Base-by-base conservation (phyloP, 768 basidiomycete genomes). In the Filobasidium wieringae region DNA sequence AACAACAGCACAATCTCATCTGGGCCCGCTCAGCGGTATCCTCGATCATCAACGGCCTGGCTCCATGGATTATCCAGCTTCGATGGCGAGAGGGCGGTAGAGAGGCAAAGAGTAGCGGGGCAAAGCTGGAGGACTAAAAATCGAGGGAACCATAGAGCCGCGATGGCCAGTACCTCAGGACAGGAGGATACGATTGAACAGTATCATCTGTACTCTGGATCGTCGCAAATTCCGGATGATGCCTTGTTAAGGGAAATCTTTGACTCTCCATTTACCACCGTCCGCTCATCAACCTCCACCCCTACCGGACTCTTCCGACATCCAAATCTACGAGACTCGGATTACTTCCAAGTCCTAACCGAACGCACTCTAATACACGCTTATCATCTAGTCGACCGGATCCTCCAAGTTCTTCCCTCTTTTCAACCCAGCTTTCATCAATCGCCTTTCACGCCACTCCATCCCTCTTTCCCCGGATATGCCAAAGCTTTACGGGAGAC, bases 291-390 rank as follows among this genome's bases (percentile, higher is more conserved):
- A 7, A 27, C 59, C 3, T 29, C 52, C 22, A 14, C 59, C 1
- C 54, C 79, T 1, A 85, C 86, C 1, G 95, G 95, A 24, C 80
- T 97, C 33, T 97, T 99, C 72, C 82, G 82, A 15, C 87, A 95
- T 63, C 79, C 82, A 0, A 77, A 80, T 17, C 79, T 99, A 33
- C 82, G 80, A 3, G 76, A 81, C 27, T 88, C 92, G 0, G 69
- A 78, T 0, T 81, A 82, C 24, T 82, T 97, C 47, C 78, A 81
- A 51, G 77, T 80, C 0, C 79, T 97, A 24, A 84, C 90, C 26
- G 79, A 85, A 53, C 81, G 86, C 27, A 92, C 92, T 17, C 78
- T 91, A 27, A 73, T 82, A 15, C 85, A 88, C 41, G 91, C 89
- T 6, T 81, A 83, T 62, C 74, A 86, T 30, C 79, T 97, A 53